phyloP scores from a whole-genome alignment of 305 asterid genomes.

The Fraxinus velutina region DNA sequence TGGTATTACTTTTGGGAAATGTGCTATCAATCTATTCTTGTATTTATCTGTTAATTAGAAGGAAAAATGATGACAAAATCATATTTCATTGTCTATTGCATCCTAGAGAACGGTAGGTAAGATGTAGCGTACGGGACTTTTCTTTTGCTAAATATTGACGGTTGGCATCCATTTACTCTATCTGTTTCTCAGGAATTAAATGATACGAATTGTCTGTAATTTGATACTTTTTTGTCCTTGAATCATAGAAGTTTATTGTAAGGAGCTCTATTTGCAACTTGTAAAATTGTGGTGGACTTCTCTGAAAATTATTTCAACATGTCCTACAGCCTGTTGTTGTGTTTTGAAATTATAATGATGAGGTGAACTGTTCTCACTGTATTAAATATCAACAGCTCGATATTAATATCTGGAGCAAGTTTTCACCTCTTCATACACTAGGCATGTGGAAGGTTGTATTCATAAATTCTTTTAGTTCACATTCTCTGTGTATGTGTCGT shows the following conservation, averaged over 20 bases:
- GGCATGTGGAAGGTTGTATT: not conserved
- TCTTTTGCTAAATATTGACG: not conserved
- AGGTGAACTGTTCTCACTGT: not conserved
- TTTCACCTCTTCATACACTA: not conserved
- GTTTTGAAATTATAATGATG: not conserved
- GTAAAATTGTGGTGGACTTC: not conserved
- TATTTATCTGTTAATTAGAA: not conserved
- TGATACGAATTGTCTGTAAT: not conserved
- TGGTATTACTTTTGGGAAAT: not conserved
- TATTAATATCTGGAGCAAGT: not conserved
- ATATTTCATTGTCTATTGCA: not conserved
- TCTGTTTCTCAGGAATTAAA: not conserved
- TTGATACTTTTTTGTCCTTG: not conserved
- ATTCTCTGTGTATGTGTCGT: not conserved
- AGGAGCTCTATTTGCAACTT: not conserved
- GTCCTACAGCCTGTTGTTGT: not conserved
- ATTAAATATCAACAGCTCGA: not conserved
- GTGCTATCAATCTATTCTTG: not conserved
- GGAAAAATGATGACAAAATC: slow-evolving; percentile 1
- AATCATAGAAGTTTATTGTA: not conserved
- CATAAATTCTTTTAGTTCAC: not conserved
- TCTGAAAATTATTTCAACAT: not conserved
- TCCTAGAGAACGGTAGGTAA: not conserved
- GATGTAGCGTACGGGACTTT: not conserved
- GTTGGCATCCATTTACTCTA: not conserved